These are phyloP conservation scores for Cytospora schulzeri DNA, from an alignment of 2,329 filamentous ascomycete genomes.

Conservation along the genomic window DNA sequence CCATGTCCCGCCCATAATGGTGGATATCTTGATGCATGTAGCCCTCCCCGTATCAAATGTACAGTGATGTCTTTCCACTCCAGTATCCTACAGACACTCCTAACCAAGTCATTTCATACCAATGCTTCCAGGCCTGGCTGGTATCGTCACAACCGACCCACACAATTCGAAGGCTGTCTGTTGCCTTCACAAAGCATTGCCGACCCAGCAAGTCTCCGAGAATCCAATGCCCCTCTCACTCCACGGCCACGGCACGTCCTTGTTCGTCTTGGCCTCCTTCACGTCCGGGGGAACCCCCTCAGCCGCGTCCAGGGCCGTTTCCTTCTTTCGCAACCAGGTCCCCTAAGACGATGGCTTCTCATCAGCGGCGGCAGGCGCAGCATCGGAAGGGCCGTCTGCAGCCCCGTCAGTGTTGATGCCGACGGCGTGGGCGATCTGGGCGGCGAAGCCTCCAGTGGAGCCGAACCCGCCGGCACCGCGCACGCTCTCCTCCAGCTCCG, in stretches of 20 bases:
- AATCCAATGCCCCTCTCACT: constrained; percentile 18
- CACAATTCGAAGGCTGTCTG: not conserved
- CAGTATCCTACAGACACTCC: constrained; percentile 7
- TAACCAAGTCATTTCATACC: not conserved
- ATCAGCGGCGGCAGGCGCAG: constrained; percentile 7
- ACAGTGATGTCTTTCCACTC: not conserved
- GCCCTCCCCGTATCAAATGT: not conserved
- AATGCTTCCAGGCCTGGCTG: not conserved
- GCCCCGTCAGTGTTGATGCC: constrained; percentile 12
- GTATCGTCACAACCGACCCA: not conserved
- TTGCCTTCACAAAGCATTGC: constrained; percentile 14
- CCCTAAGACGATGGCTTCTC: constrained; percentile 27
- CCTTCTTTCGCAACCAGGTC: constrained; percentile 24
- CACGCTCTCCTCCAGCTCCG: constrained; percentile 86
- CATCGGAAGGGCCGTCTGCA: constrained; percentile 3
- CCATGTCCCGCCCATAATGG: not conserved
- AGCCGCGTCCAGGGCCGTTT: constrained; percentile 4
- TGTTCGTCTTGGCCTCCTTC: constrained; percentile 9
- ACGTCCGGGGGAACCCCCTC: not conserved
- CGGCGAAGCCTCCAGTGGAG: constrained; percentile 66
- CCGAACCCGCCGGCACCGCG: constrained; percentile 90
- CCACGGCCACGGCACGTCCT: constrained; percentile 26
- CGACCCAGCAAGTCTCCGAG: constrained; percentile 22
- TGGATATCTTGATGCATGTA: constrained; percentile 1
- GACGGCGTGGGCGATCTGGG: not conserved